Percentiles rank a stretch among this genome's conserved stretches.
Evolutionary conservation across 1,284 basidiomycete species (phyloP).

Genomic region (Ustilago esculenta): DNA sequence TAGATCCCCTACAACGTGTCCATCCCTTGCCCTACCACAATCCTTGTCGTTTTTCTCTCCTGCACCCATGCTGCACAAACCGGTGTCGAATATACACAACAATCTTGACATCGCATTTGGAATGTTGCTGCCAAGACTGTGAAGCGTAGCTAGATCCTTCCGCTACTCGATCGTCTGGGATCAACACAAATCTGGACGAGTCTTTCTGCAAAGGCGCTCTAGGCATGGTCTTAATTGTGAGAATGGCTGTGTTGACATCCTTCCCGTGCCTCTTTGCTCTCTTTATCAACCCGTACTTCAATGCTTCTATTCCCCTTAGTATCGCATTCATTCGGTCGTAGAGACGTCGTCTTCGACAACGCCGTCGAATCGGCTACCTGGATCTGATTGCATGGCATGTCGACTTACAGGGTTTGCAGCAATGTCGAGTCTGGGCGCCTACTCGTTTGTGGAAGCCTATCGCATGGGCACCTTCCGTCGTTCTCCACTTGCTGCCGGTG

Average conservation of each 20-base stretch:
- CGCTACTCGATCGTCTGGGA: too few species aligned
- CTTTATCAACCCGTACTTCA: too few species aligned
- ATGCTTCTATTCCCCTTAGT: constrained; percentile 11
- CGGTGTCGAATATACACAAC: too few species aligned
- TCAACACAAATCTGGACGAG: too few species aligned
- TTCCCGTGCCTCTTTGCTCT: not conserved
- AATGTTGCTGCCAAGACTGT: too few species aligned
- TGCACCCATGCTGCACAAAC: too few species aligned
- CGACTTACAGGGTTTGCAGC: constrained; percentile 60
- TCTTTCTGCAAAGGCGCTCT: too few species aligned
- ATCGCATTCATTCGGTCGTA: constrained; percentile 27
- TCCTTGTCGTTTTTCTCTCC: too few species aligned
- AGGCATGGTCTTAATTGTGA: not conserved
- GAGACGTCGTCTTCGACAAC: constrained; percentile 16
- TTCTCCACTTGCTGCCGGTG: constrained; percentile 22
- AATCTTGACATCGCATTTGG: too few species aligned
- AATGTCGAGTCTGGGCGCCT: constrained; percentile 51
- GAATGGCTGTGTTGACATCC: constrained; percentile 30
- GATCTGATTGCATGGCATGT: constrained; percentile 57
- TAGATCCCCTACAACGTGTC: too few species aligned
- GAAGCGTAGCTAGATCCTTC: too few species aligned
- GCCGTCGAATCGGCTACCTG: constrained; percentile 12
- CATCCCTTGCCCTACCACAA: not conserved
- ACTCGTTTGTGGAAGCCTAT: constrained; percentile 58
- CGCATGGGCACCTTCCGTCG: constrained; percentile 49